Conservation (phyloP, 1,284 basidiomycete species). For the Boletus calvinii region DNA sequence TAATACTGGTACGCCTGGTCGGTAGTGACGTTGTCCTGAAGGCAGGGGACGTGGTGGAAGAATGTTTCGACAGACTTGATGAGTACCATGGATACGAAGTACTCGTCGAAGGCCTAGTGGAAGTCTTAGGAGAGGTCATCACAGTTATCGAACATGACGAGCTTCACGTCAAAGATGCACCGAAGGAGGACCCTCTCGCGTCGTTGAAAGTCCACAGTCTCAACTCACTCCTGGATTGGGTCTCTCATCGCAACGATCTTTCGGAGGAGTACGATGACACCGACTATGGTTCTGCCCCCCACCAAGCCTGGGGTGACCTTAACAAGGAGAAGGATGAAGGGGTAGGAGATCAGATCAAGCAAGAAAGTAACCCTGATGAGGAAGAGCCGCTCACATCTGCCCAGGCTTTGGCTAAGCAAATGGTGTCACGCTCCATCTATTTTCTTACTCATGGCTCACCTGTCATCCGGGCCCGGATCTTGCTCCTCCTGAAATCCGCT, state of each 20-base stretch:
- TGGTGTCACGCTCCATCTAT: slow-evolving; percentile 81
- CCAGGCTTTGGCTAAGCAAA: slow-evolving; percentile 76
- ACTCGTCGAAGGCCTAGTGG: slow-evolving; percentile 83
- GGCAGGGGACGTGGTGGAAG: slow-evolving; percentile 90
- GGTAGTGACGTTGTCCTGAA: slow-evolving; percentile 82
- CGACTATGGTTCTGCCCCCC: slow-evolving; percentile 64
- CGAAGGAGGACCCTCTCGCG: slow-evolving; percentile 20
- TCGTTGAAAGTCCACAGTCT: slow-evolving; percentile 34
- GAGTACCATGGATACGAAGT: slow-evolving; percentile 89
- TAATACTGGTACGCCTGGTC: slow-evolving; percentile 79
- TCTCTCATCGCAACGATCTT: slow-evolving; percentile 46
- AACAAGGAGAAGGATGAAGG: slow-evolving; percentile 30
- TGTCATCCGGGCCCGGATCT: slow-evolving; percentile 77
- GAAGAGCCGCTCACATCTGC: slow-evolving; percentile 61
- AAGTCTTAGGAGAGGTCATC: slow-evolving; percentile 78
- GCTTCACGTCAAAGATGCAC: slow-evolving; percentile 16
- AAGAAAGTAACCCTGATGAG: slow-evolving; percentile 34
- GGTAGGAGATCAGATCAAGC: slow-evolving; percentile 22
- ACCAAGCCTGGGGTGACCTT: slow-evolving; percentile 47
- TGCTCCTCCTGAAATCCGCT: slow-evolving; percentile 70
- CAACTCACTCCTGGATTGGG: slow-evolving; percentile 64
- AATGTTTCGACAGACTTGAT: slow-evolving; percentile 91
- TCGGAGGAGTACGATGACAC: slow-evolving; percentile 39
- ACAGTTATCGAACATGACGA: slow-evolving; percentile 63
- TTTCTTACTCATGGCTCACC: slow-evolving; percentile 88